A percentile compares a stretch with the other conserved stretches of the same genome.
phyloP scores from a whole-genome alignment of 208 protist genomes.

The Trypanosoma cruzi region DNA sequence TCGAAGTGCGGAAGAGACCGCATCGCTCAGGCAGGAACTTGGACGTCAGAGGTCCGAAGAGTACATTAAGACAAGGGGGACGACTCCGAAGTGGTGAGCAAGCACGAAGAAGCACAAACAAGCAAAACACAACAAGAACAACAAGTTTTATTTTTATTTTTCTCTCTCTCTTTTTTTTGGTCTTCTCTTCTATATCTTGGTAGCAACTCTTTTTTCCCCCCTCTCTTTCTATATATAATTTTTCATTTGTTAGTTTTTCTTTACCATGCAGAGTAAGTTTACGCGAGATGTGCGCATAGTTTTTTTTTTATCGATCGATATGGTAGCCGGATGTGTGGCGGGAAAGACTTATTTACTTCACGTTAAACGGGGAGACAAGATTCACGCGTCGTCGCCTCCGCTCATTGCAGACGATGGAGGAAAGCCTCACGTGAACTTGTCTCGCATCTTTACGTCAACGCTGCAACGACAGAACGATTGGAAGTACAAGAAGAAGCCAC shows the following conservation, averaged over 20 bases:
- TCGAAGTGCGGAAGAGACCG: constrained; percentile 26
- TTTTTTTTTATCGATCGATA: constrained; percentile 24
- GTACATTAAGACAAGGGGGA: constrained; percentile 31
- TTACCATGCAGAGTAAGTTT: constrained; percentile 19
- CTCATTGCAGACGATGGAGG: constrained; percentile 11
- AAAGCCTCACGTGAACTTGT: background rate
- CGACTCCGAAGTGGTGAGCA: constrained; percentile 53
- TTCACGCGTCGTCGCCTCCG: constrained; percentile 8
- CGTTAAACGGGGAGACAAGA: constrained; percentile 25
- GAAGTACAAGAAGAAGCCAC: constrained; percentile 23
- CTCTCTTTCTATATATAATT: background rate
- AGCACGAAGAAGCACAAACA: constrained; percentile 2
- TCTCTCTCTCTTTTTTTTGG: too few species aligned
- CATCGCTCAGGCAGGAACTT: constrained; percentile 33
- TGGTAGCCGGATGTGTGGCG: constrained; percentile 26
- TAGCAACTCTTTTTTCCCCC: background rate
- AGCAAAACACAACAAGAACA: too few species aligned
- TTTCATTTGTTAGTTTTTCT: constrained; percentile 4
- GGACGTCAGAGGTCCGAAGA: constrained; percentile 26
- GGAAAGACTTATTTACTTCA: constrained; percentile 14
- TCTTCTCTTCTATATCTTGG: too few species aligned
- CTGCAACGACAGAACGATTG: constrained; percentile 10
- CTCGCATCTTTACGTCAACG: constrained; percentile 23
- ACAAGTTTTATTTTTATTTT: too few species aligned
- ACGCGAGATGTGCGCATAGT: constrained; percentile 25